Base-by-base conservation (phyloP, 1,284 basidiomycete genomes). In the Ganoderma sinense region DNA sequence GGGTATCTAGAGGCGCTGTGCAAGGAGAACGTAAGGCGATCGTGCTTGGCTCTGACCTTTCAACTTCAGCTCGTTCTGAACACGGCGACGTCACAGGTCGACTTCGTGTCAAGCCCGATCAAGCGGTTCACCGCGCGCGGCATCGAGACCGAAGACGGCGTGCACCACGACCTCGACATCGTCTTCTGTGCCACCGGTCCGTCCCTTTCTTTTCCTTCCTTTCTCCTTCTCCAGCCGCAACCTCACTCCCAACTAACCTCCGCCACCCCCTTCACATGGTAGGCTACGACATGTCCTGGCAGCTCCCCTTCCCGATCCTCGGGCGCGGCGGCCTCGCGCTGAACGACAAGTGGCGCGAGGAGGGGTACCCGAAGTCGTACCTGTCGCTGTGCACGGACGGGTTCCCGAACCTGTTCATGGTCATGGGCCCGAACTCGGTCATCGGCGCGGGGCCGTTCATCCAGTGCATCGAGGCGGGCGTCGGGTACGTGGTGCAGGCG, bases 1-100 rank as follows among this genome's bases (percentile, higher is more conserved):
- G 89, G 90, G 2, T 91, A 90, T 75, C 82, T 91, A 31, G 88
- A 91, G 74, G 87, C 90, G 0, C 77, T 91, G 4, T 87, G 85
- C 70, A 82, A 86, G 76, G 85, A 88, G 67, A 90, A 91, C 74
- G 89, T 89, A 39, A 36, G 61, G 51, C 60, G 43, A 26, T 13
- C 13, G 7, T n/a, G 18, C 33, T 14, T 20, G 20, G 8, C 29
- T 14, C 16, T 39, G 5, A 13, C 20, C 3, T 29, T n/a, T n/a
- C n/a, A n/a, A n/a, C n/a, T n/a, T 13, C 0, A 14, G 4, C 18
- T 11, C 48, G n/a, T 14, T 1, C 26, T 31, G 26, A 41, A 13
- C 14, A 45, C 31, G 18, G 14, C 18, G 3, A 1, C 11, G 2
- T 53, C 20, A 4, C 63, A 89, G 88, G 87, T 89, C 18, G 64